Base-by-base conservation (phyloP, 1,139 yeast genomes). In the Pneumocystis jirovecii region DNA sequence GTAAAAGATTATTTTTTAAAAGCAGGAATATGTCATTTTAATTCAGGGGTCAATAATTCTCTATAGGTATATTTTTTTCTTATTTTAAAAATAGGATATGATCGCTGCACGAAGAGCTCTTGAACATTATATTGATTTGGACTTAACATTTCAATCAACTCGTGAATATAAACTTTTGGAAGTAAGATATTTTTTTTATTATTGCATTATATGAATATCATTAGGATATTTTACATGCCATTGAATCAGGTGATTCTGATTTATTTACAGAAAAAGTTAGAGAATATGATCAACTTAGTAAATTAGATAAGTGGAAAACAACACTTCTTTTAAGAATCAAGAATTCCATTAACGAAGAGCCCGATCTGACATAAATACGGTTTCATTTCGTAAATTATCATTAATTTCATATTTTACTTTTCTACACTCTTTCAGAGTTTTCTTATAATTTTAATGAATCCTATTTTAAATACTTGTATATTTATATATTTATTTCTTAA, bases 231-330 rank as follows among this genome's bases (percentile, higher is more conserved):
- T 80, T 88, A 57, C 86, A 84, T 61, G 83, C 95, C 35, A 86
- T 88, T 64, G 83, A 84, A 68, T 85, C 85, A 64, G 95, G 95
- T 42, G 96, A 91, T 74, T 78, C 86, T 60, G 93, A 91, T 73
- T 81, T 78, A 64, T 84, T 89, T 73, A 83, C 95, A 3, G 85
- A 85, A 70, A 83, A 84, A 70, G 86, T 91, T 34, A 87, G 81
- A 74, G 95, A 88, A 69, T 93, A 78, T 73, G 98, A 93, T 75
- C 95, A 89, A 75, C 90, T 88, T 75, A 81, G 86, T 70, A 89
- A 90, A 76, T 83, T 93, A 67, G 98, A 95, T 75, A 89, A 87
- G 72, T 86, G 96, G 85, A 90, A 89, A 79, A 89, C 96, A n/a
- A 85, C 88, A 56, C 79, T 93, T 66, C 80, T 95, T 70, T 81